Conservation (phyloP, 2,329 filamentous ascomycete species). For the Xylaria sp. region DNA sequence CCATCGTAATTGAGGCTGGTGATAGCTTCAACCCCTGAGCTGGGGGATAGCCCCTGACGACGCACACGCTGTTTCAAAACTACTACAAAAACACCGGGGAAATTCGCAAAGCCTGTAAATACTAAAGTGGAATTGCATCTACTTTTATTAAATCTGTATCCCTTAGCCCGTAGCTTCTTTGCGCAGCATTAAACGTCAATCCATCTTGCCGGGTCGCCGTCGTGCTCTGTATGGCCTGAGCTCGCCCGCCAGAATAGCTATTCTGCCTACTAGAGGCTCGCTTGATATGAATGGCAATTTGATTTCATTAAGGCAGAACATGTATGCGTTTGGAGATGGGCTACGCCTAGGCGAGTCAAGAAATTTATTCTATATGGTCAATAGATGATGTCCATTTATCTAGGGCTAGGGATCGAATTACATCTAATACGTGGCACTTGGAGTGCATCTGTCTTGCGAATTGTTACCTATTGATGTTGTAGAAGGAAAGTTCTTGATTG, state of each 20-base stretch:
- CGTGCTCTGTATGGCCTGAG: slow-evolving; percentile 21
- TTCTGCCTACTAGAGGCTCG: slow-evolving; percentile 17
- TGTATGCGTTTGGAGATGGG: slow-evolving; percentile 16
- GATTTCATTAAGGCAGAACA: slow-evolving; percentile 35
- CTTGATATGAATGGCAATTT: slow-evolving; percentile 37
- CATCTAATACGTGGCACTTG: not conserved
- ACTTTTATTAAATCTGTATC: not conserved
- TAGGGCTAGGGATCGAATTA: not conserved
- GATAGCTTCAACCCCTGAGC: slow-evolving; percentile 26
- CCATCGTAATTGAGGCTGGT: not conserved
- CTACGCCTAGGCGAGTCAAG: slow-evolving; percentile 2
- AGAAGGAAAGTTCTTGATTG: slow-evolving; percentile 31
- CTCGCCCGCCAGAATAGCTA: slow-evolving; percentile 24
- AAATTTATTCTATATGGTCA: slow-evolving; percentile 9
- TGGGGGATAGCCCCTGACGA: not conserved
- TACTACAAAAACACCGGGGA: not conserved
- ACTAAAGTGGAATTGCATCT: not conserved
- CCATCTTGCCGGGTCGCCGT: slow-evolving; percentile 6
- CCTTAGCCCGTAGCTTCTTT: not conserved
- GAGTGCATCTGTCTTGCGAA: not conserved
- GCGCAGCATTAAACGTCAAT: not conserved
- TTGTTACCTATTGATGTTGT: slow-evolving; percentile 28
- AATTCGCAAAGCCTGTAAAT: not conserved
- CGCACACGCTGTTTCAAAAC: not conserved
- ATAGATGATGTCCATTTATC: slow-evolving; percentile 19